Percentiles rank a stretch among this genome's conserved stretches.
These are phyloP conservation scores for Linum usitatissimum DNA, from an alignment of 345 rosid species.

Conservation along the genomic window DNA sequence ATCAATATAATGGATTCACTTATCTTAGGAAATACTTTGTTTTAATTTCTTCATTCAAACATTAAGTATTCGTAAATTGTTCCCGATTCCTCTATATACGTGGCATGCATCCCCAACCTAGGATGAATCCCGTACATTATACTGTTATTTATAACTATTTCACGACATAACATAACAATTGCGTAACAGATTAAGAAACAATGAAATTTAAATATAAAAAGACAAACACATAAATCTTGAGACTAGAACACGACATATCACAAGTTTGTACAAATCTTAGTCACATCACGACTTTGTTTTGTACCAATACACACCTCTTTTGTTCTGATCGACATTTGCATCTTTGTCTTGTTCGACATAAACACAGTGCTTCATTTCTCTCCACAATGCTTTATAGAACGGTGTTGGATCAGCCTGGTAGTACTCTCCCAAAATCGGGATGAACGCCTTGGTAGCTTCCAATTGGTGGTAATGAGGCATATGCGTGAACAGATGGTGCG, in stretches of 20 bases:
- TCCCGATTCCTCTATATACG: too few relatives aligned
- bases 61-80: too few relatives aligned
- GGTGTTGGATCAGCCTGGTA: slow-evolving; percentile 72
- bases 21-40: too few relatives aligned
- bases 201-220: background rate
- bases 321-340: slow-evolving; percentile 16
- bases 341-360: slow-evolving; percentile 66
- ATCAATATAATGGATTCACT: too few relatives aligned
- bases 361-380: slow-evolving; percentile 83
- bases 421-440: slow-evolving; percentile 69
- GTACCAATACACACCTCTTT: slow-evolving; percentile 75
- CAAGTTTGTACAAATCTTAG: background rate
- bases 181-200: background rate
- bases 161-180: too few relatives aligned
- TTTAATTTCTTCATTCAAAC: too few relatives aligned
- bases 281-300: slow-evolving; percentile 38
- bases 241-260: background rate
- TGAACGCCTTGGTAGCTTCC: slow-evolving; percentile 86
- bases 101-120: too few relatives aligned
- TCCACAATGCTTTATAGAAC: slow-evolving; percentile 51
- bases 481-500: slow-evolving; percentile 75
- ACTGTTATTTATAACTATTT: too few relatives aligned
- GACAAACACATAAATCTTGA: too few relatives aligned
- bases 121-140: too few relatives aligned
- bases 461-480: slow-evolving; percentile 80